A percentile compares a stretch with the other conserved stretches of the same genome.
These are phyloP conservation scores for Chaetomidium leptoderma DNA, from an alignment of 495 filamentous ascomycete species.

Conservation along the genomic window DNA sequence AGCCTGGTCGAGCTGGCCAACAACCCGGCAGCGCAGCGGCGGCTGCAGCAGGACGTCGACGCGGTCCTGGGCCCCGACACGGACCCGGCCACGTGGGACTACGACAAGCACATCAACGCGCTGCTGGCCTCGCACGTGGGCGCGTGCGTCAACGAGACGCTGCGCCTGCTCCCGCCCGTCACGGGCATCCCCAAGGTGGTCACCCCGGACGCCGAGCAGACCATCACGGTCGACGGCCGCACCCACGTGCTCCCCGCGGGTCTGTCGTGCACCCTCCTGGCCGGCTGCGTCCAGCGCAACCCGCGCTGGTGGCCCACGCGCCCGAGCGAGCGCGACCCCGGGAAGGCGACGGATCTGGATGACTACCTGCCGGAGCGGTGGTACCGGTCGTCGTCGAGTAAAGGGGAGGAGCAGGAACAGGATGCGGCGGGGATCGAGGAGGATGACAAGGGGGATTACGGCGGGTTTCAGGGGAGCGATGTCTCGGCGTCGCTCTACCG, in stretches of 20 bases:
- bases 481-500: conserved; percentile 52
- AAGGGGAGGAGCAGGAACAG: too few species aligned
- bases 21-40: conserved; percentile 52
- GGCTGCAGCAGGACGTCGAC: conserved; percentile 60
- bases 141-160: conserved; percentile 64
- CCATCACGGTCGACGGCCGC: conserved; percentile 48
- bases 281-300: conserved; percentile 53
- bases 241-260: conserved; percentile 48
- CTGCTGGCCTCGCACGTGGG: conserved; percentile 59
- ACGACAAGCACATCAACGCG: conserved; percentile 53
- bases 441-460: conserved; percentile 49
- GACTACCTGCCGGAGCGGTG: conserved; percentile 47
- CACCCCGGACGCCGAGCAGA: conserved; percentile 42
- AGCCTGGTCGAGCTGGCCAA: conserved; percentile 57
- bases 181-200: conserved; percentile 59
- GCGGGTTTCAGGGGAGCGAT: conserved; percentile 51
- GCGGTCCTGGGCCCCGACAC: conserved; percentile 46
- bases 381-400: too few species aligned
- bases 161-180: conserved; percentile 60
- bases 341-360: conserved; percentile 39
- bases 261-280: conserved; percentile 44
- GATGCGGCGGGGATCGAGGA: conserved; percentile 14
- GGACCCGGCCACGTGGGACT: conserved; percentile 56
- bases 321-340: conserved; percentile 31
- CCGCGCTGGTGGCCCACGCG: conserved; percentile 59